A percentile compares a stretch with the other conserved stretches of the same genome.
Evolutionary conservation across 768 basidiomycete genomes (phyloP).

Genomic region (Leccinellum rugosiceps): DNA sequence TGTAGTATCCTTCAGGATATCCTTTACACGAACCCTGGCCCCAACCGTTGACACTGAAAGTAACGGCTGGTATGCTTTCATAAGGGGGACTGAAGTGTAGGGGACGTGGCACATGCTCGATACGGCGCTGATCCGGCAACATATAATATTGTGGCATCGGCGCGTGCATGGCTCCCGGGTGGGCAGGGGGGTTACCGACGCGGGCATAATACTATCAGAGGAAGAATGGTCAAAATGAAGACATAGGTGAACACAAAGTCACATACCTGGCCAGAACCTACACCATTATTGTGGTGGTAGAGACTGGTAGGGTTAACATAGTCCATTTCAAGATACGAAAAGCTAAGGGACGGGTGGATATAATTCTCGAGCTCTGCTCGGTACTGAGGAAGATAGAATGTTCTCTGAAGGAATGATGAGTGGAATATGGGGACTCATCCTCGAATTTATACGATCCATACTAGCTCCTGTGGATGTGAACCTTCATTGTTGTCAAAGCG

Average conservation of each 20-base stretch:
- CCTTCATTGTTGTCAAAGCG: background rate
- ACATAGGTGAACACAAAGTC: background rate
- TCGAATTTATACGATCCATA: background rate
- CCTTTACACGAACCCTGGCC: background rate
- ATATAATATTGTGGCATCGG: background rate
- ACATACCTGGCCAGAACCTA: background rate
- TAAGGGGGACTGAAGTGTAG: background rate
- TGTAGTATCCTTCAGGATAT: slow-evolving; percentile 1
- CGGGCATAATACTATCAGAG: background rate
- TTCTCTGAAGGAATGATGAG: background rate
- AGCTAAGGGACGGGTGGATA: background rate
- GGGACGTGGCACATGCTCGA: slow-evolving; percentile 1
- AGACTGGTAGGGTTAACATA: background rate
- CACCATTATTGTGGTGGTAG: background rate
- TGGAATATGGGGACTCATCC: background rate
- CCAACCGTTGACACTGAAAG: background rate
- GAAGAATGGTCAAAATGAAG: background rate
- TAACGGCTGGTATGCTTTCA: background rate
- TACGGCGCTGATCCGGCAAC: slow-evolving; percentile 1
- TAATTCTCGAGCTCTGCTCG: background rate
- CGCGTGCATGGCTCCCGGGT: slow-evolving; percentile 1
- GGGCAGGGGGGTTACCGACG: background rate
- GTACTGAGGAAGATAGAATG: background rate
- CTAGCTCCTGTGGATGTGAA: background rate
- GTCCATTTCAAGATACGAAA: background rate